Evolutionary conservation across 208 protist genomes (phyloP), one percentile per base, ranked within the genome.

Genomic region (Trypanosoma theileri): DNA sequence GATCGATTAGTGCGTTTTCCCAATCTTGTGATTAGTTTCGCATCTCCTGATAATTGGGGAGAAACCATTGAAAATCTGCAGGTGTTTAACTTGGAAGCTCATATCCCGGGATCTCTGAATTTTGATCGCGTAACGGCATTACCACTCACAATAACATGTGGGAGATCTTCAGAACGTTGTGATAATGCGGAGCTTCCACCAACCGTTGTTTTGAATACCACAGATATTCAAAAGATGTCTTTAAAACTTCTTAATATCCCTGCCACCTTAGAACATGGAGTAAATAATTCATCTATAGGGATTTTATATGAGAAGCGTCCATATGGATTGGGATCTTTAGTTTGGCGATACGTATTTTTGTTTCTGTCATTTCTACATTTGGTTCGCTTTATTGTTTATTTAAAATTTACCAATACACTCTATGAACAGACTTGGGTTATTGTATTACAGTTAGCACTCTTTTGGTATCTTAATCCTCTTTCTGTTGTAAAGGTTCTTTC

Each of bases 391-490:
- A 59, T 89, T 41, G 76, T 70, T n/a, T 78, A 83, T 52, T 69
- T 77, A 41, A 82, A 81, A 66, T 91, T 76, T 67, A 92, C 85
- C 13, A 84, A 69, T 66, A 80, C 67, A 40, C 51, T 93, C 42
- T 88, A 93, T 67, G 91, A 96, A 61, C 87, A 96, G 60, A 57
- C 26, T 26, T 92, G 85, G 81, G 80, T 90, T 40, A n/a, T 92
- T 24, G 48, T 80, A 3, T 61, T 94, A 48, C 87, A 93, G 64
- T 55, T 90, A 3, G 71, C 68, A 17, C 75, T 92, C 21, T 48
- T 93, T 19, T 91, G 79, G 84, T 96, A 94, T 59, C 59, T 96
- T 21, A 75, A 96, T 66, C 91, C 91, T 31, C 60, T 96, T 9
- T 80, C 67, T 53, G 79, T 73, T 12, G 41, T 86, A 50, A 82